Base-by-base conservation (phyloP, 2,329 filamentous ascomycete genomes). In the Paecilomyces variotii region DNA sequence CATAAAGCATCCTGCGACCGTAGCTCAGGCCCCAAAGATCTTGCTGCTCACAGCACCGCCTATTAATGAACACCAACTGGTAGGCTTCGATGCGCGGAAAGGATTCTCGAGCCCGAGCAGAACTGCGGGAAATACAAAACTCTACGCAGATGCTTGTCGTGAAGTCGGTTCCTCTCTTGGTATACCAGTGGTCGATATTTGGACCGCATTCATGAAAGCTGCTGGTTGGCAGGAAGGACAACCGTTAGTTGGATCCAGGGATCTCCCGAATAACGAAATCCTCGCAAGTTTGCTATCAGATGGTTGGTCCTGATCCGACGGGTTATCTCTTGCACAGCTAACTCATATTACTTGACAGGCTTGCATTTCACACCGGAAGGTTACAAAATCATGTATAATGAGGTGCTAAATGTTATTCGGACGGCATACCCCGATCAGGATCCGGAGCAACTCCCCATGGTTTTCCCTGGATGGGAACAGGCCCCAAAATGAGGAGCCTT, bases 11-110 rank as follows among this genome's bases (percentile, higher is more conserved):
- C 84, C 87, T 6, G 77, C 79, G 59, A 81, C 96, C 60, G 74
- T 75, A 58, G 86, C 84, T 4, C 91, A 97, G 68, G 80, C 82
- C 35, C 86, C 89, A 27, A 87, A 91, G 57, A 79, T 97, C 52
- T 78, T 97, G 4, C 81, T 97, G 54, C 88, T 79, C 27, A 77
- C 90, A 0, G 91, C 93, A 27, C 90, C 92, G 1, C 91, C 91
- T 0, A 74, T 95, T 55, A 88, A 96, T 66, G 87, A 95, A 74
- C 86, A 90, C 70, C 83, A 86, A 60, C 75, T 84, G 39, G 78
- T 79, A 56, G 69, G 69, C 61, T 72, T 80, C 34, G 82, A 84
- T 68, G 68, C 76, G 19, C 74, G 67, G 1, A 73, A 76, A 60
- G 82, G 82, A 9, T 79, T 78, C 62, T 67, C 71, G 68, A 49